Evolutionary conservation across 495 filamentous ascomycete species (phyloP).

Genomic region (Chlorociboria aeruginascens): DNA sequence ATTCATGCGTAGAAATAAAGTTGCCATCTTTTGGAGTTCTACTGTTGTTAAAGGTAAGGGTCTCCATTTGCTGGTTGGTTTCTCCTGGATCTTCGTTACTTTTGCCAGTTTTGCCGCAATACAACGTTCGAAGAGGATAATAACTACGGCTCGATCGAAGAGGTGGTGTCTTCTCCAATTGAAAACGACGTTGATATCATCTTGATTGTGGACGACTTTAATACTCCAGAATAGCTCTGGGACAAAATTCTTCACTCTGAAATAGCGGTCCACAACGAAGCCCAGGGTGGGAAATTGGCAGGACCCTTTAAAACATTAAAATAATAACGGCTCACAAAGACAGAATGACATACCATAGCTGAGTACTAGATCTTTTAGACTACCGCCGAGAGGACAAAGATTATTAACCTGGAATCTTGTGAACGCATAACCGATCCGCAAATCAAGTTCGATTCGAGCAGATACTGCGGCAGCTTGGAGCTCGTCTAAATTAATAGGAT

Average conservation of each 20-base stretch:
- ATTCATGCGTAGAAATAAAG: constrained; percentile 69
- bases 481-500: constrained; percentile 69
- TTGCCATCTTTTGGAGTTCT: constrained; percentile 97
- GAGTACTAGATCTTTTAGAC: constrained; percentile 42
- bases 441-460: constrained; percentile 82
- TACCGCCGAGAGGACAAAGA: constrained; percentile 52
- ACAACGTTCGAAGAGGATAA: constrained; percentile 77
- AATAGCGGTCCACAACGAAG: constrained; percentile 93
- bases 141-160: constrained; percentile 76
- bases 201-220: constrained; percentile 65
- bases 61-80: constrained; percentile 89
- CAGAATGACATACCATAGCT: constrained; percentile 66
- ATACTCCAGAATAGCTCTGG: constrained; percentile 90
- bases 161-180: constrained; percentile 71
- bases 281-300: constrained; percentile 96
- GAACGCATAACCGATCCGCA: constrained; percentile 83
- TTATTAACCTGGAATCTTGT: constrained; percentile 77
- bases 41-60: constrained; percentile 90
- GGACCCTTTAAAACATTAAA: constrained; percentile 43
- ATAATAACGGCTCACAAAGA: neutral
- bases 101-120: constrained; percentile 62
- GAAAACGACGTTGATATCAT: constrained; percentile 73
- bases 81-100: constrained; percentile 73
- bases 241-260: constrained; percentile 83
- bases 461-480: constrained; percentile 78